These are phyloP conservation scores for Ceratocystis colombiana DNA, from an alignment of 2,329 filamentous ascomycete genomes.

Conservation along the genomic window DNA sequence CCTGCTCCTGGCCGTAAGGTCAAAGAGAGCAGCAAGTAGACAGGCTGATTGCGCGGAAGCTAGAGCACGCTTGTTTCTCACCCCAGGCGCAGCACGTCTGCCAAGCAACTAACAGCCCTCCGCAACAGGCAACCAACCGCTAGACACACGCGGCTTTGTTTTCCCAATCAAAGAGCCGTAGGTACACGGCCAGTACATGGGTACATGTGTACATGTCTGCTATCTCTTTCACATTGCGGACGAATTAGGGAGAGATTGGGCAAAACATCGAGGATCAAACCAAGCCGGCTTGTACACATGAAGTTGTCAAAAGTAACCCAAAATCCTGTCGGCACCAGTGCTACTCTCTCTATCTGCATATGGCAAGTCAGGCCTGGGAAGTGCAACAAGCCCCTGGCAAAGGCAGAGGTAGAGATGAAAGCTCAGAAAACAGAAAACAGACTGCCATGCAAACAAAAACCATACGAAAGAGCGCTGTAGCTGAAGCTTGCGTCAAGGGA, in stretches of 20 bases:
- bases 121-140: too few species aligned
- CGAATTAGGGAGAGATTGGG: not conserved
- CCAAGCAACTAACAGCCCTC: too few species aligned
- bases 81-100: too few species aligned
- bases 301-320: constrained; percentile 9
- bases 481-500: too few species aligned
- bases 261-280: not conserved
- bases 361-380: not conserved
- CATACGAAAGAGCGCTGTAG: not conserved
- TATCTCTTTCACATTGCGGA: not conserved
- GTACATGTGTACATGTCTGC: not conserved
- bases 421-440: too few species aligned
- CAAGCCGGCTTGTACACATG: not conserved
- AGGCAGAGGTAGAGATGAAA: not conserved
- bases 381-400: not conserved
- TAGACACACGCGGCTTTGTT: not conserved
- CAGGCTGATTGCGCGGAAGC: too few species aligned
- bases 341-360: not conserved
- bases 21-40: too few species aligned
- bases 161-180: not conserved
- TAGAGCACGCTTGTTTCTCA: too few species aligned
- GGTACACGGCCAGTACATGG: not conserved
- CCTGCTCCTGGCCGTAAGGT: not conserved
- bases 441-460: not conserved
- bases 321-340: constrained; percentile 4